phyloP scores from a whole-genome alignment of 768 basidiomycete species.

The Neoboletus subvelutipes region DNA sequence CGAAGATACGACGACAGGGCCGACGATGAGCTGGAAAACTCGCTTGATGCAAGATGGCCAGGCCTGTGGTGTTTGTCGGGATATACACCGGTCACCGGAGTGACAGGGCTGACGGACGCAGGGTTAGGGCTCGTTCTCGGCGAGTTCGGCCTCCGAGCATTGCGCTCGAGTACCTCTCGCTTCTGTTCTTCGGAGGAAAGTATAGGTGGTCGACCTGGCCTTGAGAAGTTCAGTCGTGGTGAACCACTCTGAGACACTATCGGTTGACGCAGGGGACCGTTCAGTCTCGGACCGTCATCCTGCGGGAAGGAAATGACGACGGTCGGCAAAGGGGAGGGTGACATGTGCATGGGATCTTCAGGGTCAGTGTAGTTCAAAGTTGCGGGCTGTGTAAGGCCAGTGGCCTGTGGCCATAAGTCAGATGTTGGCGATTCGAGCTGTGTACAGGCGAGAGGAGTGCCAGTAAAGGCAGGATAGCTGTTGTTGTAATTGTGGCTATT shows the following conservation, averaged over 20 bases:
- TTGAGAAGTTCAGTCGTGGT: constrained; percentile 59
- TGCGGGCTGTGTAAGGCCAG: constrained; percentile 6
- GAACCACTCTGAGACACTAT: constrained; percentile 33
- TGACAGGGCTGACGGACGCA: constrained; percentile 13
- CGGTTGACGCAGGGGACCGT: constrained; percentile 37
- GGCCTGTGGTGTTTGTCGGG: constrained; percentile 1
- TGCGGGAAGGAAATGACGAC: constrained; percentile 54
- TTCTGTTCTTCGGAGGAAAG: constrained; percentile 40
- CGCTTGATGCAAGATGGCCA: not conserved
- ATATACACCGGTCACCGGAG: constrained; percentile 24
- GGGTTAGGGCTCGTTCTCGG: constrained; percentile 22
- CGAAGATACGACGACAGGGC: constrained; percentile 16
- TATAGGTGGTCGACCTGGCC: constrained; percentile 52
- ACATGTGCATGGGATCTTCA: constrained; percentile 16
- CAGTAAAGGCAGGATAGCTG: not conserved
- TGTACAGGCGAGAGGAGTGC: constrained; percentile 3
- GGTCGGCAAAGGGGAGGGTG: constrained; percentile 41
- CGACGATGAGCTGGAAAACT: not conserved
- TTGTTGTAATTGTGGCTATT: constrained; percentile 3
- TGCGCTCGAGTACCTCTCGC: constrained; percentile 55
- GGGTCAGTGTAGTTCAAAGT: constrained; percentile 4
- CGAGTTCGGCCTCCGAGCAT: constrained; percentile 42
- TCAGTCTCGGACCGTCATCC: constrained; percentile 26
- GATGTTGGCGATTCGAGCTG: not conserved
- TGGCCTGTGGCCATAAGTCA: constrained; percentile 20